A percentile compares a stretch with the other conserved stretches of the same genome.
Conservation (phyloP, 1,284 basidiomycete genomes). For the Microbotryum violaceum region DNA sequence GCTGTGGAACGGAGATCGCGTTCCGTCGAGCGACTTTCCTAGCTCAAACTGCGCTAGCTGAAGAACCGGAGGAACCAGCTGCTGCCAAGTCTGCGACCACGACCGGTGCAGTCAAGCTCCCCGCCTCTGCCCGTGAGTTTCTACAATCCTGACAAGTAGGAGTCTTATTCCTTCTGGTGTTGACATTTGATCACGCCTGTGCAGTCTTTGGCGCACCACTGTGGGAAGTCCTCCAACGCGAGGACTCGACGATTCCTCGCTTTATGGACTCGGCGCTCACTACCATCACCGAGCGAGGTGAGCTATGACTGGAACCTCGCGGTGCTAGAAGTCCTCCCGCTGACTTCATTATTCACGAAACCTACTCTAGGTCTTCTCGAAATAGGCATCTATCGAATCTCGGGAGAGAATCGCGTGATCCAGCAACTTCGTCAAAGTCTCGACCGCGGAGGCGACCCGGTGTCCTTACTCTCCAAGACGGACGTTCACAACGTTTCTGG, state of each 20-base stretch:
- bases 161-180: background rate
- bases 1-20: constrained; percentile 60
- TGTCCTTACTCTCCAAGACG: constrained; percentile 38
- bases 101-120: constrained; percentile 43
- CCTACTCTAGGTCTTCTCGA: constrained; percentile 36
- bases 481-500: constrained; percentile 75
- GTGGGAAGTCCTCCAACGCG: constrained; percentile 57
- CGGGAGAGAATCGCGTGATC: constrained; percentile 65
- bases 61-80: constrained; percentile 58
- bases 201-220: constrained; percentile 70
- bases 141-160: constrained; percentile 34
- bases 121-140: constrained; percentile 49
- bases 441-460: constrained; percentile 54
- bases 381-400: constrained; percentile 71
- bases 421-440: constrained; percentile 60
- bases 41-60: constrained; percentile 59
- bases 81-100: constrained; percentile 37
- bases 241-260: constrained; percentile 52
- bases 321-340: background rate
- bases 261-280: constrained; percentile 57
- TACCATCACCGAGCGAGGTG: constrained; percentile 63
- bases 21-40: constrained; percentile 71
- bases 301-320: constrained; percentile 44
- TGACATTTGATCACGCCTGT: background rate
- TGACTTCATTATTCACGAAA: background rate